Base-by-base conservation (phyloP, 495 filamentous ascomycete genomes). In the Penicillium odoratum region DNA sequence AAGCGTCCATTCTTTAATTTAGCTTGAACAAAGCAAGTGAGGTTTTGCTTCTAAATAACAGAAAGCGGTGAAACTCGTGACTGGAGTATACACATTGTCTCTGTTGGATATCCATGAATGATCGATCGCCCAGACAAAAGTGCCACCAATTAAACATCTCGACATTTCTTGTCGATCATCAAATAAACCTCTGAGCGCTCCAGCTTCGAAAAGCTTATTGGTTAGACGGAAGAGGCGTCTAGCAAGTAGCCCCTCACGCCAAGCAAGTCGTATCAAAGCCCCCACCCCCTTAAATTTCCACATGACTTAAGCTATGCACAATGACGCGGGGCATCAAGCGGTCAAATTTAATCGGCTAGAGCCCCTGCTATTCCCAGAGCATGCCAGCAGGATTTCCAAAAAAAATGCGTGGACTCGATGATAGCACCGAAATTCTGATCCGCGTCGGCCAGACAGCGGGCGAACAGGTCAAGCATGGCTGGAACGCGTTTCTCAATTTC, bases 401-500 rank as follows among this genome's bases (percentile, higher is more conserved):
- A n/a, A 59, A 47, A 25, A 75, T 75, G 72, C 70, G 65, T 7
- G 65, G 70, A 13, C 65, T 75, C 15, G 69, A 72, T 15, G 70
- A 70, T 28, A 69, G 63, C 48, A 64, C 59, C 29, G 63, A 65
- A 6, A 54, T 55, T 3, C 18, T 74, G 1, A 13, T 66, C 8
- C 64, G 63, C 1, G 61, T 71, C 11, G 65, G 70, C 42, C 68
- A 74, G 11, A 66, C 68, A n/a, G 72, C 69, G 25, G 55, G 66
- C 45, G 64, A 69, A 21, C 69, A 63, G 48, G 64, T 76, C 13
- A 74, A 67, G 43, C 74, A 76, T 54, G 61, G 82, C 49, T 85
- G 82, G 75, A 68, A 78, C 21, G 83, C 84, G 31, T 91, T 91
- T 69, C 67, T 85, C 29, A 86, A 88, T 53, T 91, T 89, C 58